These are phyloP conservation scores for Candolleomyces efflorescens DNA, from an alignment of 768 basidiomycete species.

Conservation along the genomic window DNA sequence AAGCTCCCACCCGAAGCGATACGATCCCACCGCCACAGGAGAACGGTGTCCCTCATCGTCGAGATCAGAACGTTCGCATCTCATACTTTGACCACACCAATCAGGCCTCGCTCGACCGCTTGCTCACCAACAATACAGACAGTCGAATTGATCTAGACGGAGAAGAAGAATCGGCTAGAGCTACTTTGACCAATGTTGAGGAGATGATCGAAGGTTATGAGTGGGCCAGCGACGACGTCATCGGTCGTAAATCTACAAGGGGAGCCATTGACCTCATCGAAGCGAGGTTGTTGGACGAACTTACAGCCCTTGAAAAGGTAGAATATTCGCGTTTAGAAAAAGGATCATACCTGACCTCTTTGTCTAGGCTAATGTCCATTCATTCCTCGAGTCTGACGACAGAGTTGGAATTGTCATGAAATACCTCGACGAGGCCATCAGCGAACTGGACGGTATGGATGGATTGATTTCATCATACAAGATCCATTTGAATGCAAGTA, in stretches of 20 bases:
- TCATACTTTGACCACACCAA: slow-evolving; percentile 83
- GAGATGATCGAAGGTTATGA: slow-evolving; percentile 99
- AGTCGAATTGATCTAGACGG: slow-evolving; percentile 45
- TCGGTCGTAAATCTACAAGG: slow-evolving; percentile 57
- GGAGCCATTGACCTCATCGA: slow-evolving; percentile 91
- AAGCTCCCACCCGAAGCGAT: slow-evolving; percentile 23
- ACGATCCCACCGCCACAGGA: slow-evolving; percentile 10
- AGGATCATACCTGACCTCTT: neutral
- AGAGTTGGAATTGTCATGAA: slow-evolving; percentile 81
- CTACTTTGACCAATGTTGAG: slow-evolving; percentile 87
- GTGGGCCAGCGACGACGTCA: slow-evolving; percentile 83
- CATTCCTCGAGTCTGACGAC: slow-evolving; percentile 95
- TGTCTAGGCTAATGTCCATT: slow-evolving; percentile 89
- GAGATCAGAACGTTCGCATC: slow-evolving; percentile 66
- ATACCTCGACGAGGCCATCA: slow-evolving; percentile 83
- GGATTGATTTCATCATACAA: slow-evolving; percentile 89
- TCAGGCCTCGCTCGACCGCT: slow-evolving; percentile 66
- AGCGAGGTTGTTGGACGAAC: slow-evolving; percentile 80
- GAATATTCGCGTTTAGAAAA: neutral
- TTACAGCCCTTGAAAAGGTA: slow-evolving; percentile 93
- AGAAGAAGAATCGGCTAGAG: slow-evolving; percentile 73
- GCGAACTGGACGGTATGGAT: slow-evolving; percentile 89
- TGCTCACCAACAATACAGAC: slow-evolving; percentile 48
- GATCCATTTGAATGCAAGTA: slow-evolving; percentile 87
- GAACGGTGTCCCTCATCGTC: slow-evolving; percentile 31